Evolutionary conservation across 768 basidiomycete species (phyloP), one percentile per base, ranked within the genome.

Genomic region (Thelephora aurantiotincta): DNA sequence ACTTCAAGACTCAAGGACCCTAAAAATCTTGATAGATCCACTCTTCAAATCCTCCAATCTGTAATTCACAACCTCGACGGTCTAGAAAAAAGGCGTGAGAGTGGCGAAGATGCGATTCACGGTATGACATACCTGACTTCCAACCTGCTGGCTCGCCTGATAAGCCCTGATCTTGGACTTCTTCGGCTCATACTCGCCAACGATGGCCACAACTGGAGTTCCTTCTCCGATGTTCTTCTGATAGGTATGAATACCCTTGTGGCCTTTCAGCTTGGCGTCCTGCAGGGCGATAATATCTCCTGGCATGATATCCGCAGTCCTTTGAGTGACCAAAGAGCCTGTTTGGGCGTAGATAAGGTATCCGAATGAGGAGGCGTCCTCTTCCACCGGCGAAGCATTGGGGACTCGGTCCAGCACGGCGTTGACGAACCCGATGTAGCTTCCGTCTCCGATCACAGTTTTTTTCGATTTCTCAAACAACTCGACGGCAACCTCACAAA

Each of bases 41-140:
- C 78, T 85, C 68, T 92, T 92, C 56, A 93, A 59, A 68, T 93
- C 91, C 36, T 93, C 89, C 61, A 91, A 64, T 48, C 86, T 74
- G 66, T 92, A 94, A 56, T 83, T 91, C n/a, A 76, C 80, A 44
- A 69, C 71, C 57, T 90, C 88, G 26, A 90, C 80, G 52, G 68
- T 75, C 72, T 73, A 57, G 38, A 54, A 56, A 52, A 53, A 30
- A 30, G 5, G 26, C 26, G 9, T 30, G 9, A 30, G 26, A 9
- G 9, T 30, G 5, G 5, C 36, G 2, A 33, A 35, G 42, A 22
- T 42, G 18, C 22, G 16, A 46, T 33, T 3, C 34, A 20, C 6
- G 5, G 54, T 52, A 46, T 45, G 34, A 68, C 75, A 51, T 51
- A 82, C 84, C 75, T 86, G 83, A 53, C 80, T 84, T 43, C 85